Evolutionary conservation across 148 eudicot species (phyloP).

Genomic region (Diospyros kaki): DNA sequence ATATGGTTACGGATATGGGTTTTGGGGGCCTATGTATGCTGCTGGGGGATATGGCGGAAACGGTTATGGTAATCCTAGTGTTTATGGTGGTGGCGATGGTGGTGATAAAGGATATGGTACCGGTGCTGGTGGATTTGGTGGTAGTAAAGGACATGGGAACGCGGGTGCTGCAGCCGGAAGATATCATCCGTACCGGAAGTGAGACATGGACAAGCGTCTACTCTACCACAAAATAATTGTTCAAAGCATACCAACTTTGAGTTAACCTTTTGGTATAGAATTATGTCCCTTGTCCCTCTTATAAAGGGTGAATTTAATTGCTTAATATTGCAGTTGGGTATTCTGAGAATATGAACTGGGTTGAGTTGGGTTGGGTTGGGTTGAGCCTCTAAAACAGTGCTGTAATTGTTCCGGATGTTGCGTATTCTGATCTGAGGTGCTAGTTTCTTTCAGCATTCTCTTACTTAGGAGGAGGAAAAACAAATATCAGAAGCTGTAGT

Average conservation of each 20-base stretch:
- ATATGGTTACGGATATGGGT: conserved; percentile 40
- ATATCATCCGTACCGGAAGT: conserved; percentile 48
- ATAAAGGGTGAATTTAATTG: background rate
- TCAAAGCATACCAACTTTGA: background rate
- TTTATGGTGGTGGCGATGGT: conserved; percentile 25
- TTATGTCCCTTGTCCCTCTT: background rate
- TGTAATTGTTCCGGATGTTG: background rate
- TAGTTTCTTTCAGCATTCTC: background rate
- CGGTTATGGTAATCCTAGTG: conserved; percentile 31
- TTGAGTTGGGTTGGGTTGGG: no score
- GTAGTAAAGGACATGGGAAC: conserved; percentile 21
- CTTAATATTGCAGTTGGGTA: background rate
- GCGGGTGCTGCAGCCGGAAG: conserved; percentile 32
- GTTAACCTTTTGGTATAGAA: background rate
- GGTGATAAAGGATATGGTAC: conserved; percentile 22
- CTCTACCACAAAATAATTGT: background rate
- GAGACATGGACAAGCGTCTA: conserved; percentile 12
- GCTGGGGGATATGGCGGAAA: conserved; percentile 31
- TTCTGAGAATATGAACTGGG: background rate
- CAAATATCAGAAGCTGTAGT: conserved; percentile 9
- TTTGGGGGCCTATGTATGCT: conserved; percentile 41
- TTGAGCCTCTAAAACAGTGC: background rate
- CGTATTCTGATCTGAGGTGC: background rate
- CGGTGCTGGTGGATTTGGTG: conserved; percentile 19
- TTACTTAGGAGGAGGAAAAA: background rate